phyloP scores from a whole-genome alignment of 2,329 filamentous ascomycete species.

The Helotiales sp. region DNA sequence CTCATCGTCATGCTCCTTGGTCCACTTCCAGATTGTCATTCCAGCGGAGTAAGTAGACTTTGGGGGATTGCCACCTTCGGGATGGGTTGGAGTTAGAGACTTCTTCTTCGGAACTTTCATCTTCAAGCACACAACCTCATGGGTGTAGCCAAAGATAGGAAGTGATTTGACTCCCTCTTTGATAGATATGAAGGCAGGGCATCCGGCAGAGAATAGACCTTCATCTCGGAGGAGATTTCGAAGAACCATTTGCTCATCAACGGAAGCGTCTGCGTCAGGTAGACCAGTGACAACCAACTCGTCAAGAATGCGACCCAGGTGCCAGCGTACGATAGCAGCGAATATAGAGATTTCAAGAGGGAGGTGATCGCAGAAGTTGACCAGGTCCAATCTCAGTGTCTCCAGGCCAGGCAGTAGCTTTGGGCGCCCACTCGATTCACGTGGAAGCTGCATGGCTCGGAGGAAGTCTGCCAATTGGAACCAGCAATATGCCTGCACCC shows the following conservation, averaged over 20 bases:
- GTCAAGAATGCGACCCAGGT: conserved; percentile 27
- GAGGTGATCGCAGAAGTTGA: conserved; percentile 35
- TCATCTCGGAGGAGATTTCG: conserved; percentile 28
- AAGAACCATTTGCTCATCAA: conserved; percentile 22
- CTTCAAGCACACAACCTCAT: conserved; percentile 20
- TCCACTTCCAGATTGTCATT: conserved; percentile 33
- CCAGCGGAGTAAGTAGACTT: conserved; percentile 21
- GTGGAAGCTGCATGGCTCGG: conserved; percentile 17
- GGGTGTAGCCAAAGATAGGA: conserved; percentile 5
- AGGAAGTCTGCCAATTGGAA: conserved; percentile 34
- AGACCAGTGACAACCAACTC: conserved; percentile 23
- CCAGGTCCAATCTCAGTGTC: conserved; percentile 30
- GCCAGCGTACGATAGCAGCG: conserved; percentile 29
- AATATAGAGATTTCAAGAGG: conserved; percentile 21
- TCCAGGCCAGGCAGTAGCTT: conserved; percentile 28
- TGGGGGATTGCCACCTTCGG: conserved; percentile 28
- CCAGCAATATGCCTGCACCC: conserved; percentile 36
- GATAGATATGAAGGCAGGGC: conserved; percentile 26
- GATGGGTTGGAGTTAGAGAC: conserved; percentile 17
- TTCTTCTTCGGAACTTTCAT: conserved; percentile 11
- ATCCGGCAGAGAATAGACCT: conserved; percentile 24
- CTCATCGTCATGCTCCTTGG: conserved; percentile 10
- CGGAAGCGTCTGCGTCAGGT: conserved; percentile 12
- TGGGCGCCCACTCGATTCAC: conserved; percentile 1
- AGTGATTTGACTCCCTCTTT: conserved; percentile 22